Percentiles rank a stretch among this genome's conserved stretches.
These are phyloP conservation scores for Pythium phragmiticola DNA, from an alignment of 352 stramenopile species.

Conservation along the genomic window DNA sequence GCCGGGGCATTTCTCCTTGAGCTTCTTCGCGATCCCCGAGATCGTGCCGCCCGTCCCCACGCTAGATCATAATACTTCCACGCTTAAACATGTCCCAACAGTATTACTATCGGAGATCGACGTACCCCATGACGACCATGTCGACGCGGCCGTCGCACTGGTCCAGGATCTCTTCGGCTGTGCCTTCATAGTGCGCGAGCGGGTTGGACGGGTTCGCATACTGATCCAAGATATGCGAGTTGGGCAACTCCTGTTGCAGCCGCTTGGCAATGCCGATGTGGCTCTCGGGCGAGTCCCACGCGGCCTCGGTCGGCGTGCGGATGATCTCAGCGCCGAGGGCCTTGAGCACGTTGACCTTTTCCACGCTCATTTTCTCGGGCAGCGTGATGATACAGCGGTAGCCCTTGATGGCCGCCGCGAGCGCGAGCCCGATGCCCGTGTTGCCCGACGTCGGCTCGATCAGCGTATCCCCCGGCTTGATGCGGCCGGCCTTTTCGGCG, in stretches of 20 bases:
- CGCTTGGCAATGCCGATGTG: slow-evolving; percentile 93
- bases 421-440: slow-evolving; percentile 96
- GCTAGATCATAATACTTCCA: slow-evolving; percentile 32
- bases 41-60: slow-evolving; percentile 96
- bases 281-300: slow-evolving; percentile 94
- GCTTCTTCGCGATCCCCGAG: slow-evolving; percentile 90
- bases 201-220: slow-evolving; percentile 97
- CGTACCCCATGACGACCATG: slow-evolving; percentile 89
- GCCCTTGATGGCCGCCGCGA: slow-evolving; percentile 95
- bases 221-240: slow-evolving; percentile 95
- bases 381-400: slow-evolving; percentile 95
- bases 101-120: background rate
- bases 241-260: slow-evolving; percentile 93
- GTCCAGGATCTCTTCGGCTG: slow-evolving; percentile 93
- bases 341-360: slow-evolving; percentile 96
- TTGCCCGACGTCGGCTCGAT: slow-evolving; percentile 97
- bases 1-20: slow-evolving; percentile 92
- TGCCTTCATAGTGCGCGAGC: slow-evolving; percentile 95
- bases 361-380: slow-evolving; percentile 80
- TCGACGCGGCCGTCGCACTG: slow-evolving; percentile 93
- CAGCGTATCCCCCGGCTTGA: slow-evolving; percentile 91
- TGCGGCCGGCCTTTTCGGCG: slow-evolving; percentile 79
- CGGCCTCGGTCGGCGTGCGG: slow-evolving; percentile 94
- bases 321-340: slow-evolving; percentile 96
- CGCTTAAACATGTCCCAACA: background rate